These are phyloP conservation scores for Phytophthora niederhauseri DNA, from an alignment of 352 stramenopile species.

Conservation along the genomic window DNA sequence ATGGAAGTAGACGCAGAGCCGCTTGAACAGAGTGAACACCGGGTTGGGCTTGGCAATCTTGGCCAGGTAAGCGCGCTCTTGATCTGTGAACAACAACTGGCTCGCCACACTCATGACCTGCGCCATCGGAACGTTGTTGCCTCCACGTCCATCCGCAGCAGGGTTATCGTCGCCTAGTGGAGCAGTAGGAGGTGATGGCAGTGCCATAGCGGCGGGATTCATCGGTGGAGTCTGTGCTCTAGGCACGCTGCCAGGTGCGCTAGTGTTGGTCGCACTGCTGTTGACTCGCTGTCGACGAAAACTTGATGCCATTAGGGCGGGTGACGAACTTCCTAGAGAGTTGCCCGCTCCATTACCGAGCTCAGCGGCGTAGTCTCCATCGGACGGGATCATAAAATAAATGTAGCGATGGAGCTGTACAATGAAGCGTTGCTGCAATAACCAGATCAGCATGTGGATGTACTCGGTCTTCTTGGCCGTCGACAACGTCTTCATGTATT, in stretches of 20 bases:
- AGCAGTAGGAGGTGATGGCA: slow-evolving; percentile 30
- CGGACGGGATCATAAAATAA: slow-evolving; percentile 85
- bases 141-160: slow-evolving; percentile 16
- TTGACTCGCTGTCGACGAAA: slow-evolving; percentile 33
- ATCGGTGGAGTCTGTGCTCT: slow-evolving; percentile 37
- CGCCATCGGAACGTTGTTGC: slow-evolving; percentile 26
- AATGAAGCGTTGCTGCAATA: slow-evolving; percentile 86
- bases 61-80: slow-evolving; percentile 78
- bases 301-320: slow-evolving; percentile 36
- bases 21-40: slow-evolving; percentile 82
- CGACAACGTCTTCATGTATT: slow-evolving; percentile 80
- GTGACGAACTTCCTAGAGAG: slow-evolving; percentile 39
- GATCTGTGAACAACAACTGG: slow-evolving; percentile 59
- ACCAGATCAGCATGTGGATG: slow-evolving; percentile 88
- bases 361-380: slow-evolving; percentile 56
- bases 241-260: slow-evolving; percentile 26
- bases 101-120: slow-evolving; percentile 43
- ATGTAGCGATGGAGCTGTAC: slow-evolving; percentile 87
- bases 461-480: slow-evolving; percentile 81
- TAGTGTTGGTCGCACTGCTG: slow-evolving; percentile 38
- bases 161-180: slow-evolving; percentile 13
- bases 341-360: slow-evolving; percentile 14
- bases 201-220: slow-evolving; percentile 25
- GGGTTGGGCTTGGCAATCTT: slow-evolving; percentile 84
- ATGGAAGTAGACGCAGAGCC: slow-evolving; percentile 86